A percentile compares a stretch with the other conserved stretches of the same genome.
Conservation (phyloP, 257 asterid species). For the Buddleja alternifolia region DNA sequence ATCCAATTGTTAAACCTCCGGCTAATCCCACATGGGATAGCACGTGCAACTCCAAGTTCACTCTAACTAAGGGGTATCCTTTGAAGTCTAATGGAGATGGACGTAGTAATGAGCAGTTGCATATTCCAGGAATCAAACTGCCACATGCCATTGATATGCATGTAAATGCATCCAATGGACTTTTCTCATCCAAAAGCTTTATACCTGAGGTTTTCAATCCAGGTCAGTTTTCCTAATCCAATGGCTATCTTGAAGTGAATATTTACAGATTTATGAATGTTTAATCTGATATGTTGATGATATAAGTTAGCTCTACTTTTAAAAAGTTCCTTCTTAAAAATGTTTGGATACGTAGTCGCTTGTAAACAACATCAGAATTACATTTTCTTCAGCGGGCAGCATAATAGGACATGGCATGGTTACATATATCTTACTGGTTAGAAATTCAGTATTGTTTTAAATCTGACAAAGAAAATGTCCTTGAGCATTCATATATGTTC, state of each 20-base stretch:
- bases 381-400: no score
- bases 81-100: slow-evolving; percentile 48
- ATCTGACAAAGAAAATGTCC: not conserved
- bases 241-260: not conserved
- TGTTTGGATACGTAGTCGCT: not conserved
- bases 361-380: not conserved
- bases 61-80: slow-evolving; percentile 55
- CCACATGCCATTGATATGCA: slow-evolving; percentile 52
- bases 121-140: slow-evolving; percentile 42
- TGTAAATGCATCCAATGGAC: slow-evolving; percentile 42
- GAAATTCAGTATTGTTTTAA: not conserved
- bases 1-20: slow-evolving; percentile 40
- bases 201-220: slow-evolving; percentile 49
- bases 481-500: not conserved
- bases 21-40: slow-evolving; percentile 52
- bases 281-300: not conserved
- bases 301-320: not conserved
- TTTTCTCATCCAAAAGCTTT: slow-evolving; percentile 49
- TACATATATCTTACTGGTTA: not conserved
- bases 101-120: slow-evolving; percentile 44
- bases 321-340: no score
- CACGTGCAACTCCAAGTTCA: slow-evolving; percentile 60
- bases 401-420: no score
- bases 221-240: slow-evolving; percentile 49
- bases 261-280: not conserved